These are phyloP conservation scores for Chamaecyparis obtusa DNA, from an alignment of 75 land plant species.

Conservation along the genomic window DNA sequence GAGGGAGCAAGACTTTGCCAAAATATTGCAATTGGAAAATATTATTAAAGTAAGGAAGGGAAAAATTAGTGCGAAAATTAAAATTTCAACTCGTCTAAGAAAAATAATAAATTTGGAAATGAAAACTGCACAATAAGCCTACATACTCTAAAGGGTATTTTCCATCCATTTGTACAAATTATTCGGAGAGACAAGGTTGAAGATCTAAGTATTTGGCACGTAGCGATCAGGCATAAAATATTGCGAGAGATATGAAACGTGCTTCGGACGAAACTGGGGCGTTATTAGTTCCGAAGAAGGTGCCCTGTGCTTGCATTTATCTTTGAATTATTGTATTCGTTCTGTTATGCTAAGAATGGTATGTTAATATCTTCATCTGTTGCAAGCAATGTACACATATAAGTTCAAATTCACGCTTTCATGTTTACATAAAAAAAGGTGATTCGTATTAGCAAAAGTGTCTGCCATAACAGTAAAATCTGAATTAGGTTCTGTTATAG, in stretches of 20 bases:
- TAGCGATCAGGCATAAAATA: no score
- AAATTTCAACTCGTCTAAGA: no score
- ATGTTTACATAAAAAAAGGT: neutral
- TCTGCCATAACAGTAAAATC: neutral
- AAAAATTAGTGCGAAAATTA: no score
- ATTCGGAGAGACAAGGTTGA: no score
- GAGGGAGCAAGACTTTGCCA: no score
- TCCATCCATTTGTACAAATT: no score
- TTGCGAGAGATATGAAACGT: conserved; percentile 4
- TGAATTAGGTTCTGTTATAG: neutral
- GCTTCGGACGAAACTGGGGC: neutral
- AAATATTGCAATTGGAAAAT: no score
- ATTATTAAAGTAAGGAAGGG: no score
- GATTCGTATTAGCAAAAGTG: neutral
- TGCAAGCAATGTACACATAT: neutral
- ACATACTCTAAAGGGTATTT: no score
- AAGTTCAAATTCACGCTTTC: neutral
- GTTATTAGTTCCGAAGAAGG: neutral
- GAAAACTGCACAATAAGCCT: no score
- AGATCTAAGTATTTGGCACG: no score
- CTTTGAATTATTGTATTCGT: neutral
- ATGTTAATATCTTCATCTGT: neutral
- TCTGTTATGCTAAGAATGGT: neutral
- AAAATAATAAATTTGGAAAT: no score
- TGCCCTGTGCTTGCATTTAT: neutral